Conservation (phyloP, 441 rosid species). For the Kokia cookei region DNA sequence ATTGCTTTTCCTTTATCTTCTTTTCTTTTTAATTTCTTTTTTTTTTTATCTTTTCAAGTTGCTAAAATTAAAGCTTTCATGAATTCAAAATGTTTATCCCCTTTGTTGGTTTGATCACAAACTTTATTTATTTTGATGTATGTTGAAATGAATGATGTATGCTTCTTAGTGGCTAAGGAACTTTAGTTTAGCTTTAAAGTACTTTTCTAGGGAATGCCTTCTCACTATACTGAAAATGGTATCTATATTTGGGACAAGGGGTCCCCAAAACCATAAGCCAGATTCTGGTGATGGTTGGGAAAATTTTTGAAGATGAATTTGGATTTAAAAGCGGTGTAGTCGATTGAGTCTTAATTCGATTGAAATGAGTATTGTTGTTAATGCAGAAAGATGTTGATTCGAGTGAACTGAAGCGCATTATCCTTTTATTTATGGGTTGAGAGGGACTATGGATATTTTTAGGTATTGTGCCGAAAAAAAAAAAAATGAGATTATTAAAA, state of each 20-base stretch:
- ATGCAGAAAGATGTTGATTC: too few relatives aligned
- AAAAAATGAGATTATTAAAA: too few relatives aligned
- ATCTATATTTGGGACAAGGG: background rate
- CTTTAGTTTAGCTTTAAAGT: background rate
- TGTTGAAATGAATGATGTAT: conserved; percentile 5
- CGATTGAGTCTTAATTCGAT: too few relatives aligned
- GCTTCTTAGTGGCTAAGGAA: conserved; percentile 43
- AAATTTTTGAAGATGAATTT: too few relatives aligned
- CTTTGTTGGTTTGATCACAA: conserved; percentile 13
- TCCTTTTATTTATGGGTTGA: too few relatives aligned
- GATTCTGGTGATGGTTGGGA: too few relatives aligned
- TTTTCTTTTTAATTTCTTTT: background rate
- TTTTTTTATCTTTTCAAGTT: background rate
- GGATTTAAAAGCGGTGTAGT: background rate
- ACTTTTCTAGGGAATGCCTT: background rate
- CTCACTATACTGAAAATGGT: background rate
- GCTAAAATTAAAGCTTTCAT: conserved; percentile 12
- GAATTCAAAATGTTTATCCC: conserved; percentile 26
- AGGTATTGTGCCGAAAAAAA: too few relatives aligned
- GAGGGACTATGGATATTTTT: too few relatives aligned
- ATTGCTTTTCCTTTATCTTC: conserved; percentile 25
- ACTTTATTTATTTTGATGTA: background rate
- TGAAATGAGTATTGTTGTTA: too few relatives aligned
- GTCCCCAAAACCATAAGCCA: background rate
- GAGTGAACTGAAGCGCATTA: too few relatives aligned